Evolutionary conservation across 2,329 filamentous ascomycete species (phyloP), one percentile per base, ranked within the genome.

Genomic region (Aaosphaeria pasadenensis): DNA sequence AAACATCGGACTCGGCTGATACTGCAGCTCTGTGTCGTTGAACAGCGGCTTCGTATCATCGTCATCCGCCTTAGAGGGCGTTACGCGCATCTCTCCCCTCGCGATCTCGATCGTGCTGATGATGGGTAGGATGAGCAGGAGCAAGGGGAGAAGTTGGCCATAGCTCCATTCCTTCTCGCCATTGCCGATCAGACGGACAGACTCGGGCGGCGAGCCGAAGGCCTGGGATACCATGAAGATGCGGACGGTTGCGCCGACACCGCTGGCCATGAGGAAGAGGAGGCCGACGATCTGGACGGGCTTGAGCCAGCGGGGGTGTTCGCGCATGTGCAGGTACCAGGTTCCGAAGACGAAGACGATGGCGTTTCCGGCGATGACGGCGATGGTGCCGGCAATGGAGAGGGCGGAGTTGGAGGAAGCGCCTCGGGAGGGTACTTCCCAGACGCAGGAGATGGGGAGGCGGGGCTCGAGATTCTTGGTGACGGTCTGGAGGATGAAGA

Each of bases 81-180:
- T 70, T 35, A 77, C 71, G 35, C 69, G 66, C 36, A 73, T 68
- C 59, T 77, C 74, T 52, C 80, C 79, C 52, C 80, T 65, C 42
- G 78, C 67, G 45, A 86, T 83, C 62, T 86, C 84, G 30, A 86
- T 62, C 2, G 77, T 75, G 2, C 78, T 82, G 3, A 87, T 74
- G 11, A 86, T 57, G 1, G 83, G 82, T 57, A 86, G 66, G n/a
- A 80, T 62, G 29, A 86, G 70, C 58, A 86, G 70, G 54, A 86
- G 66, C 54, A 85, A 66, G 1, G 81, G 79, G 30, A 87, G 69
- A 47, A 86, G 66, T 65, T 85, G 82, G 0, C 83, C 84, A 57
- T 85, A 87, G 53, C 77, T 81, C 82, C 82, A 86, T 7, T 71
- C 69, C 50, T 72, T 78, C 68, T 86, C 83, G 24, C 74, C 77